Evolutionary conservation across 176 grass and related monocot species (phyloP), one percentile per base, ranked within the genome.

Genomic region (Bonia amplexicaulis): DNA sequence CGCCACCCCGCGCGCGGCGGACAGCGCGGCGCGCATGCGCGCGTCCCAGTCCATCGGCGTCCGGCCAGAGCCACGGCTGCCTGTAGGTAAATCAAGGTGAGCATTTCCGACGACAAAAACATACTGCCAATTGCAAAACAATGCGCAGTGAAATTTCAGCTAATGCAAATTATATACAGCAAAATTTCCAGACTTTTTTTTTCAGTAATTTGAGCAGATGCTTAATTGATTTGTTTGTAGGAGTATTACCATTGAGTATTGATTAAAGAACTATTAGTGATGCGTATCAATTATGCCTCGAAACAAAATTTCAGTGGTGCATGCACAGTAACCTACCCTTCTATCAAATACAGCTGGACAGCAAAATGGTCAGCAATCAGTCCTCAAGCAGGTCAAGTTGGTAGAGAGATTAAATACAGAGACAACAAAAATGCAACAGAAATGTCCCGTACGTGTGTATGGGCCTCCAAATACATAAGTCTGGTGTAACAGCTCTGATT

Each of bases 21-120:
- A 88, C 23, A 92, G 46, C 10, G 90, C 87, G 0, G 91, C 78
- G 6, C 85, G 85, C 73, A 90, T 88, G 42, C 93, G 87, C 20
- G 78, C 82, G 73, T 92, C 90, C 84, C 92, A 97, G 86, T 91
- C 79, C 82, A 94, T 82, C 22, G 89, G 73, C 16, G 81, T 92
- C 45, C 89, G 82, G 3, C 93, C 89, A 5, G 91, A 87, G 71
- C 91, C 89, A 1, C 95, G 85, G 19, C 77, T 88, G 3, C 95
- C 95, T 97, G 87, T 9, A 45, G 15, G 17, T 12, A 76, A 64
- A 26, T 31, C 40, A 78, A 0, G 19, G 16, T 62, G 15, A 76
- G 10, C 62, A 62, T 23, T 48, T 74, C 40, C 12, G 23, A 44
- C 10, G 48, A 58, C 52, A 66, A 76, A 80, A 73, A 6, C 13